Percentiles rank a stretch among this genome's conserved stretches.
These are phyloP conservation scores for Volvariella volvacea DNA, from an alignment of 1,284 basidiomycete species.

Conservation along the genomic window DNA sequence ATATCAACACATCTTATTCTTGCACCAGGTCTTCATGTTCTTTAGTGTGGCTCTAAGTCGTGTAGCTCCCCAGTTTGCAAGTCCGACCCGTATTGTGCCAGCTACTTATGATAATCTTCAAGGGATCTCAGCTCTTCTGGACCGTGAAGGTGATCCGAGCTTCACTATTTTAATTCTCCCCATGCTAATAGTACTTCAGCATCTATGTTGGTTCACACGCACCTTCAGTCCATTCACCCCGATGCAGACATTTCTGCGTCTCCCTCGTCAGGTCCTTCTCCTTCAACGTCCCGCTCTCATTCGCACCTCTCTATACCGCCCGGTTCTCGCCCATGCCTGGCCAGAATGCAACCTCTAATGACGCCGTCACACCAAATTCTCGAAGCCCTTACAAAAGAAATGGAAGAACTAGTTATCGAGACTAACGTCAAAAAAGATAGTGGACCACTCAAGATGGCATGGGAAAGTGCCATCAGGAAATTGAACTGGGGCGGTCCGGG, in stretches of 20 bases:
- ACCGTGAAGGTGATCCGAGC: slow-evolving; percentile 39
- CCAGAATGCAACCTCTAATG: slow-evolving; percentile 22
- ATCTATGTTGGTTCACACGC: slow-evolving; percentile 32
- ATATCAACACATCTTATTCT: slow-evolving; percentile 67
- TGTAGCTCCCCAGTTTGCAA: slow-evolving; percentile 61
- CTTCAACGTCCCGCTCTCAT: slow-evolving; percentile 5
- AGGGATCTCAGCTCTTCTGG: slow-evolving; percentile 27
- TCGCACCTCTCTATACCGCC: slow-evolving; percentile 6
- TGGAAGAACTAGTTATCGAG: slow-evolving; percentile 62
- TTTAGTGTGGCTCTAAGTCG: slow-evolving; percentile 63
- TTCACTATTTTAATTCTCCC: slow-evolving; percentile 9
- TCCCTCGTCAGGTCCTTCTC: slow-evolving; percentile 1
- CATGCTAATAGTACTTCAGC: slow-evolving; percentile 15
- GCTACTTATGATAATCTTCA: slow-evolving; percentile 29
- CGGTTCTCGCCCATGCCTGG: slow-evolving; percentile 18
- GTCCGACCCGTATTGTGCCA: slow-evolving; percentile 17
- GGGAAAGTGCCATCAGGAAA: slow-evolving; percentile 32
- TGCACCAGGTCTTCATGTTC: slow-evolving; percentile 75
- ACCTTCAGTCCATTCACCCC: slow-evolving; percentile 31
- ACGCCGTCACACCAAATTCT: slow-evolving; percentile 25
- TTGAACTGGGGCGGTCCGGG: neutral
- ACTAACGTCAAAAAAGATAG: slow-evolving; percentile 46
- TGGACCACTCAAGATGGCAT: slow-evolving; percentile 46
- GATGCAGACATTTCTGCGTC: neutral
- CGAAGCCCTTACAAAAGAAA: slow-evolving; percentile 39